Evolutionary conservation across 345 rosid species (phyloP).

Genomic region (Pseudoturritis turrita): DNA sequence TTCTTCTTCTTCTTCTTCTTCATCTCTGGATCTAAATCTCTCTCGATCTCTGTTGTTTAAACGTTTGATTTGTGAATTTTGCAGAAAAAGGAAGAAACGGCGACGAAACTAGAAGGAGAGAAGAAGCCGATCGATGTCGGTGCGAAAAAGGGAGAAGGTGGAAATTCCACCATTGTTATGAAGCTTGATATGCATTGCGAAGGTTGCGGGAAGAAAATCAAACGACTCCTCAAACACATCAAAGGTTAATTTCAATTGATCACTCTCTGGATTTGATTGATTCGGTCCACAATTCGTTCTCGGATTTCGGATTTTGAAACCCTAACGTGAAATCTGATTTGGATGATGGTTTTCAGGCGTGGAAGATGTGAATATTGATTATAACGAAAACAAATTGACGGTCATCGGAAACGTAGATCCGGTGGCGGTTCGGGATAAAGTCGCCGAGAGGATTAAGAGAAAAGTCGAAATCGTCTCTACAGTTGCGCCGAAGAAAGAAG

Average conservation of each 20-base stretch:
- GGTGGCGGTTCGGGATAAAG: conserved; percentile 32
- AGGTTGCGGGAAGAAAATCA: conserved; percentile 81
- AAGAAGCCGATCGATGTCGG: conserved; percentile 44
- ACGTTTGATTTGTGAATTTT: neutral
- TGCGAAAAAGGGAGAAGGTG: conserved; percentile 39
- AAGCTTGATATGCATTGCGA: conserved; percentile 85
- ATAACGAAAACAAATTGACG: conserved; percentile 48
- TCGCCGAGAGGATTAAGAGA: conserved; percentile 49
- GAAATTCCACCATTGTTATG: conserved; percentile 39
- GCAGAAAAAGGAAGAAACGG: conserved; percentile 31
- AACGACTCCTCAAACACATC: conserved; percentile 34
- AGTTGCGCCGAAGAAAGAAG: conserved; percentile 31
- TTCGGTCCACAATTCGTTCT: neutral
- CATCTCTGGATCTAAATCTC: neutral
- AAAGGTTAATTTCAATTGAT: conserved; percentile 52
- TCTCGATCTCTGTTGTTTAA: neutral
- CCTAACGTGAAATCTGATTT: neutral
- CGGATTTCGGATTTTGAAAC: neutral
- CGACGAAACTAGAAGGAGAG: conserved; percentile 38
- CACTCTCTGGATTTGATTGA: neutral
- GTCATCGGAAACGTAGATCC: conserved; percentile 83
- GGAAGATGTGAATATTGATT: conserved; percentile 56
- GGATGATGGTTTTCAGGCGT: conserved; percentile 46
- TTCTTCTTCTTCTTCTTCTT: neutral
- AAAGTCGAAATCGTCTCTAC: conserved; percentile 38